Evolutionary conservation across 371 early-diverging fungal genomes (phyloP).

Genomic region (Choanephora cucurbitarum): DNA sequence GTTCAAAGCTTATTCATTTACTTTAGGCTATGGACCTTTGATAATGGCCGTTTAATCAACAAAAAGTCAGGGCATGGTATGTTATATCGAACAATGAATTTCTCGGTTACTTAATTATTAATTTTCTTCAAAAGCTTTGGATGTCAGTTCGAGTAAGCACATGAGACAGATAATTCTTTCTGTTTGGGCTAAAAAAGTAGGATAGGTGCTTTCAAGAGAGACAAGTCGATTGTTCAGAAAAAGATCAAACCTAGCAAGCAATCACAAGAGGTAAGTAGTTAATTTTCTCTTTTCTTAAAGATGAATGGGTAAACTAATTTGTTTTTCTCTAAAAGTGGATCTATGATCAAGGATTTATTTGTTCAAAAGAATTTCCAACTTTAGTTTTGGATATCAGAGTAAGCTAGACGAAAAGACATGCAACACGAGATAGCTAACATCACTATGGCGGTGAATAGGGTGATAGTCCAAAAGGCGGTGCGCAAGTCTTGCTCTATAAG

Average conservation of each 20-base stretch:
- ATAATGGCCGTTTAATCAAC: slow-evolving; percentile 42
- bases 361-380: slow-evolving; percentile 42
- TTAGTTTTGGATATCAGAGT: slow-evolving; percentile 54
- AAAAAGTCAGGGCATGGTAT: slow-evolving; percentile 55
- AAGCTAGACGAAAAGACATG: too few relatives aligned
- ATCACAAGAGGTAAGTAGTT: slow-evolving; percentile 40
- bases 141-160: slow-evolving; percentile 46
- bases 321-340: too few relatives aligned
- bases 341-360: slow-evolving; percentile 47
- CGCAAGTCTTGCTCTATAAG: slow-evolving; percentile 45
- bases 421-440: too few relatives aligned
- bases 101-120: too few relatives aligned
- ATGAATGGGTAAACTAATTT: too few relatives aligned
- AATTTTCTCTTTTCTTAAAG: not conserved
- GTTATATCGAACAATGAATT: not conserved
- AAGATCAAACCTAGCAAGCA: slow-evolving; percentile 38
- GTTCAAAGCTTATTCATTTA: not conserved
- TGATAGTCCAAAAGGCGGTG: slow-evolving; percentile 47
- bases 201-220: slow-evolving; percentile 52
- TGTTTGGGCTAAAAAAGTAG: too few relatives aligned
- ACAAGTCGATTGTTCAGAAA: slow-evolving; percentile 49
- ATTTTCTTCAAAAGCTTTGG: slow-evolving; percentile 28
- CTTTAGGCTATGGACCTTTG: slow-evolving; percentile 46
- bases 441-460: slow-evolving; percentile 38
- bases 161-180: too few relatives aligned